Evolutionary conservation across 2,329 filamentous ascomycete genomes (phyloP), one percentile per base, ranked within the genome.

Genomic region (Karstenula rhodostoma): DNA sequence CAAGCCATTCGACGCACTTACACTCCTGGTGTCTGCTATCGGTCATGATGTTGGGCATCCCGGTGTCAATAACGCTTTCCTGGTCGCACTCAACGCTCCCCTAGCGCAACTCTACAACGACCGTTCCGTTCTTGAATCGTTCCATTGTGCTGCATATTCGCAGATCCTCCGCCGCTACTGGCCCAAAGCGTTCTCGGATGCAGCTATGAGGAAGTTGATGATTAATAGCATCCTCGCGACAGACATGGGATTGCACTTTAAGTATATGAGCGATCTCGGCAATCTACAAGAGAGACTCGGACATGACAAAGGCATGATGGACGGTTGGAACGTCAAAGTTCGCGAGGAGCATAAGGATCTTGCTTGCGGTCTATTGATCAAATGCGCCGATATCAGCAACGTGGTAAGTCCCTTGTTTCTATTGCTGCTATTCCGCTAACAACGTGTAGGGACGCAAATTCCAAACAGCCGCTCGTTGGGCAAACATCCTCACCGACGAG

Each of bases 361-460:
- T 49, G 83, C 90, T n/a, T 98, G 95, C 78, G 93, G 93, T 15
- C 81, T 99, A 58, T 82, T 99, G 60, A 97, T 99, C 80, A 99
- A 99, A 78, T 98, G 95, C 75, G 95, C 95, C 42, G 95, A 99
- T 77, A 98, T 99, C 73, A 97, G 94, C 81, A 99, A 99, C 76
- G 95, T 98, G 77, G 92, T 94, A 85, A 77, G 91, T 89, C 77
- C 27, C n/a, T 32, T n/a, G 46, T 6, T 23, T 33, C 8, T 40
- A 15, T 22, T 19, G 22, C 22, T 32, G 17, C 2, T 7, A 48
- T 12, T 7, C 37, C 22, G 61, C 72, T 67, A 23, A 47, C 48
- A 57, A 19, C 52, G 33, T 56, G n/a, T 64, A 94, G 91, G 93
- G 94, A 57, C 89, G 95, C 58, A 90, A 89, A 58, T 94, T 95